phyloP scores from a whole-genome alignment of 1,139 yeast genomes.

The Hansenula lynferdii region DNA sequence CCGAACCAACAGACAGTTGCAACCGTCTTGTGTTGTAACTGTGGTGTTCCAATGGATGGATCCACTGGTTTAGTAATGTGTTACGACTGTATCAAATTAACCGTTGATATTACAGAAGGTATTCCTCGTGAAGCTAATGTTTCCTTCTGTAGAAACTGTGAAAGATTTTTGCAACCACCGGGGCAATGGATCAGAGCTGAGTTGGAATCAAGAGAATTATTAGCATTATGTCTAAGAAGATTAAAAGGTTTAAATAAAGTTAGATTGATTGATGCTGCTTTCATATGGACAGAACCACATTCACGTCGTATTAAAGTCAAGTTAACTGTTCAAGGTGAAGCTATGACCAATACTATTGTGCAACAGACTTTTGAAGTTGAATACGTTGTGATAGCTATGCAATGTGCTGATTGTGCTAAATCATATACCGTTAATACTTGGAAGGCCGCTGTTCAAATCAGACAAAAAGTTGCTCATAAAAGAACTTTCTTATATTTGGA shows the following conservation, averaged over 20 bases:
- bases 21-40: conserved; percentile 94
- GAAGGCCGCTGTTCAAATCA: conserved; percentile 95
- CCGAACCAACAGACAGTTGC: conserved; percentile 45
- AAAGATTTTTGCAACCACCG: conserved; percentile 92
- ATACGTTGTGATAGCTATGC: conserved; percentile 91
- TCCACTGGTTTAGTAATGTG: conserved; percentile 94
- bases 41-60: conserved; percentile 99
- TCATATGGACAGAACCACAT: conserved; percentile 99
- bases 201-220: conserved; percentile 85
- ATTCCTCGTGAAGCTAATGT: conserved; percentile 93
- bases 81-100: conserved; percentile 91
- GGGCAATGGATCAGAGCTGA: conserved; percentile 89
- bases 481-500: conserved; percentile 93
- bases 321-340: conserved; percentile 95
- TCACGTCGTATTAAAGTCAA: conserved; percentile 90
- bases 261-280: conserved; percentile 87
- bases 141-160: conserved; percentile 96
- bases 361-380: conserved; percentile 97
- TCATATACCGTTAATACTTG: conserved; percentile 94
- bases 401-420: conserved; percentile 98
- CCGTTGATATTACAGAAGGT: conserved; percentile 92
- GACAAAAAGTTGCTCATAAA: conserved; percentile 96
- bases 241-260: conserved; percentile 86
- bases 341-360: conserved; percentile 84
- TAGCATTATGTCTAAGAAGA: conserved; percentile 86